These are phyloP conservation scores for Aspergillus neotritici DNA, from an alignment of 2,329 filamentous ascomycete species.

Conservation along the genomic window DNA sequence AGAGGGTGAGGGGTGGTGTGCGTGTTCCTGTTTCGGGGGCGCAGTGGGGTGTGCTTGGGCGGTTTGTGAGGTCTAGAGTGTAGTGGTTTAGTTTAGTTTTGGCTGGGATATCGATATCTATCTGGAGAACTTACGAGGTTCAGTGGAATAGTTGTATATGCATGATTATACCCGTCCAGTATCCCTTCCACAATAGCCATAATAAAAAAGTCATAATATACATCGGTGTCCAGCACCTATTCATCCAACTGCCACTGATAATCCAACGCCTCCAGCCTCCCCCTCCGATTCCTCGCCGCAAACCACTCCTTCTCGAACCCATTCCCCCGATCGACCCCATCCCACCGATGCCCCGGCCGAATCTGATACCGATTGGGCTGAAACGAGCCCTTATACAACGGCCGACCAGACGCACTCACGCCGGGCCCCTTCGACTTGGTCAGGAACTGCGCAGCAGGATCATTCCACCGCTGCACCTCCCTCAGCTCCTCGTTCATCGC, in stretches of 20 bases:
- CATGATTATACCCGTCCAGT: too few species aligned
- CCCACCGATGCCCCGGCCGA: conserved; percentile 86
- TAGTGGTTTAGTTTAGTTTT: too few species aligned
- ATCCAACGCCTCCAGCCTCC: conserved; percentile 71
- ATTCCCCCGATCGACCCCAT: conserved; percentile 89
- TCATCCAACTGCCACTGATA: conserved; percentile 98
- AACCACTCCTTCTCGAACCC: conserved; percentile 94
- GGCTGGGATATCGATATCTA: too few species aligned
- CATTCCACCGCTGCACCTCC: conserved; percentile 77
- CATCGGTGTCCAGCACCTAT: conserved; percentile 32
- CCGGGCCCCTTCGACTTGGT: conserved; percentile 44
- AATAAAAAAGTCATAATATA: not conserved
- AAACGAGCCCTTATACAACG: conserved; percentile 70
- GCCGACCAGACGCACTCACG: conserved; percentile 51
- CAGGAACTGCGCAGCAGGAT: conserved; percentile 81
- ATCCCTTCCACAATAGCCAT: not conserved
- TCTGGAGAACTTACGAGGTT: too few species aligned
- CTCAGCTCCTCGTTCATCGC: conserved; percentile 80
- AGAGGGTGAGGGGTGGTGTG: too few species aligned
- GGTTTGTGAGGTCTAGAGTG: too few species aligned
- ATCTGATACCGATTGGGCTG: conserved; percentile 93
- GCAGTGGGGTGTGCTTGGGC: too few species aligned
- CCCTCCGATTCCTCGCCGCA: conserved; percentile 72
- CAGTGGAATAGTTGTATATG: too few species aligned
- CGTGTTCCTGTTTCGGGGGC: too few species aligned